These are phyloP conservation scores for Geotrichum histeridarum DNA, from an alignment of 1,139 yeast species.

Conservation along the genomic window DNA sequence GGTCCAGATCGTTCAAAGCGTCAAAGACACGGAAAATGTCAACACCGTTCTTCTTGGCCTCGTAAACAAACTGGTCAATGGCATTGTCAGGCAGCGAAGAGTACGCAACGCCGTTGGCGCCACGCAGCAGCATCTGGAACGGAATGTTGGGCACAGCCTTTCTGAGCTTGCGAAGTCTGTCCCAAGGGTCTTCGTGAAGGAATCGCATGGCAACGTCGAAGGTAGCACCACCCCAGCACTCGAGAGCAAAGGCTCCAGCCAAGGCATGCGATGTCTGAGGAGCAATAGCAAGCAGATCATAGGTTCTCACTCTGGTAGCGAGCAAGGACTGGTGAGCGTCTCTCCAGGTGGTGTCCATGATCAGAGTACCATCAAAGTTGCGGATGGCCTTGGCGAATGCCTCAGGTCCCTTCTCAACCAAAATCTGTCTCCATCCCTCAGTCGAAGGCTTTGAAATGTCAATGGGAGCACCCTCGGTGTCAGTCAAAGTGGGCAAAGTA, in stretches of 20 bases:
- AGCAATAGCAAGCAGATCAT: conserved; percentile 86
- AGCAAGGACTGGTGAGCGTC: conserved; percentile 98
- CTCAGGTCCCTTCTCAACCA: conserved; percentile 80
- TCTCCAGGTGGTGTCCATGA: conserved; percentile 99
- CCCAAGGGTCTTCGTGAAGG: conserved; percentile 99
- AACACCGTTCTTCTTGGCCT: conserved; percentile 93
- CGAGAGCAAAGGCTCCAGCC: conserved; percentile 87
- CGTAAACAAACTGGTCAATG: conserved; percentile 89
- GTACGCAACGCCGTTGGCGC: conserved; percentile 98
- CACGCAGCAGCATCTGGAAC: conserved; percentile 97
- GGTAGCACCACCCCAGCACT: conserved; percentile 99
- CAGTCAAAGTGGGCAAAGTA: conserved; percentile 64
- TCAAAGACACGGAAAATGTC: conserved; percentile 97
- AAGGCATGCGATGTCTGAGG: conserved; percentile 89
- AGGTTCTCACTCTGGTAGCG: conserved; percentile 95
- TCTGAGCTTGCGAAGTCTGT: conserved; percentile 80
- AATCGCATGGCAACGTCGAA: conserved; percentile 98
- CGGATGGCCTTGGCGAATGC: conserved; percentile 86
- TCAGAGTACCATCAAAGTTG: conserved; percentile 72
- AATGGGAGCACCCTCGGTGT: conserved; percentile 52
- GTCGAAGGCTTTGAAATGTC: conserved; percentile 56
- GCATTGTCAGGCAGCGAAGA: conserved; percentile 97
- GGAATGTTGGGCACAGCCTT: conserved; percentile 94
- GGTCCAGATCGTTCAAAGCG: conserved; percentile 93
- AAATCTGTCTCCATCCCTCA: conserved; percentile 86